Evolutionary conservation across 2,329 filamentous ascomycete genomes (phyloP).

Genomic region (Westerdykella aurantiaca): DNA sequence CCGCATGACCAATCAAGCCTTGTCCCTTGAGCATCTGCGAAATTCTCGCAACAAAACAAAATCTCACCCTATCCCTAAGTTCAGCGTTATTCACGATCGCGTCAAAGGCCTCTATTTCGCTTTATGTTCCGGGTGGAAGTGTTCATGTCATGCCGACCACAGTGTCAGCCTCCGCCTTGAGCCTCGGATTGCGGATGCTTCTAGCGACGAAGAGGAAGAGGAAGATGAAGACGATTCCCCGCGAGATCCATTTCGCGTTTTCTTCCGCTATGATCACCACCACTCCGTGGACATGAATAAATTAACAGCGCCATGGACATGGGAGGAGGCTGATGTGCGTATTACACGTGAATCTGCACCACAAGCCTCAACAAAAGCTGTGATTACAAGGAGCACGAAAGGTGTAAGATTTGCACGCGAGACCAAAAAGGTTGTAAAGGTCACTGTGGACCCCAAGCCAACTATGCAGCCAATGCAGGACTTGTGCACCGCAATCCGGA

Average conservation of each 20-base stretch:
- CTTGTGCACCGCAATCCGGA: no score
- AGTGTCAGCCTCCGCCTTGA: constrained; percentile 21
- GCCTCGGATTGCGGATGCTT: constrained; percentile 10
- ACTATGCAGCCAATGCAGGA: no score
- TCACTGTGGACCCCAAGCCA: no score
- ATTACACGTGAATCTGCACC: no score
- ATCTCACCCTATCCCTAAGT: constrained; percentile 12
- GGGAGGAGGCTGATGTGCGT: constrained; percentile 18
- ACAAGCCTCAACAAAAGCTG: no score
- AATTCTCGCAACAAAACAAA: constrained; percentile 3
- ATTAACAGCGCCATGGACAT: constrained; percentile 10
- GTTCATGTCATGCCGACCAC: constrained; percentile 19
- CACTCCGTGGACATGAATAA: neutral
- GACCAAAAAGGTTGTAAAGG: no score
- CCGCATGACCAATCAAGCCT: constrained; percentile 20
- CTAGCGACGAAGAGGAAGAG: constrained; percentile 10
- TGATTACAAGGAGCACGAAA: no score
- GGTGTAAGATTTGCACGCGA: no score
- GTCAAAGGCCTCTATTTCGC: constrained; percentile 15
- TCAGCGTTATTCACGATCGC: constrained; percentile 14
- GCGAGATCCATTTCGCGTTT: constrained; percentile 14
- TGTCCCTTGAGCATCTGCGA: constrained; percentile 11
- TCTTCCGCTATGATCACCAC: constrained; percentile 13
- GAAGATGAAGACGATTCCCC: constrained; percentile 7
- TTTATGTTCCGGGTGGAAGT: constrained; percentile 18